Conservation (phyloP, 768 basidiomycete genomes). For the Amanita muscaria region DNA sequence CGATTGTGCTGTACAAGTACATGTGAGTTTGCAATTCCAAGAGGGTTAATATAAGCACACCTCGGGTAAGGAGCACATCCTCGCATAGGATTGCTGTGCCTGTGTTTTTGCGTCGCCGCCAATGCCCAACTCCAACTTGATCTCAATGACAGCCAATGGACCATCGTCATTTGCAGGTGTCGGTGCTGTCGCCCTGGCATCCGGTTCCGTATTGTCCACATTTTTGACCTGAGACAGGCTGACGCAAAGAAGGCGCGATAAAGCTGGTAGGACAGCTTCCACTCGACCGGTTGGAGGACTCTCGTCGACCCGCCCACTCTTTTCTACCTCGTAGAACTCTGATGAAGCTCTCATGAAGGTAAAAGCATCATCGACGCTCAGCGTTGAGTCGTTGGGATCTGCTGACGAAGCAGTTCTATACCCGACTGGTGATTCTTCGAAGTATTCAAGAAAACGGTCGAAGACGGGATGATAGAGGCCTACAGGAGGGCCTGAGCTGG, state of each 20-base stretch:
- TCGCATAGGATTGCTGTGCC: conserved; percentile 2
- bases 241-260: conserved; percentile 1
- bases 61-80: conserved; percentile 4
- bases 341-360: conserved; percentile 4
- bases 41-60: conserved; percentile 1
- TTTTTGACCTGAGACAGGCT: neutral
- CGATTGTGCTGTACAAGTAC: neutral
- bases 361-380: neutral
- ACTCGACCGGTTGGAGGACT: conserved; percentile 1
- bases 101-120: neutral
- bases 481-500: conserved; percentile 2
- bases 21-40: conserved; percentile 3
- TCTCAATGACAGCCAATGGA: neutral
- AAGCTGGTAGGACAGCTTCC: neutral
- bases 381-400: neutral
- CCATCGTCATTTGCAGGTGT: neutral
- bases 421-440: neutral
- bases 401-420: conserved; percentile 2
- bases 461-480: conserved; percentile 6
- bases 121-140: conserved; percentile 1
- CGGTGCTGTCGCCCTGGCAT: neutral
- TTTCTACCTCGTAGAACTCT: conserved; percentile 1
- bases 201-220: neutral
- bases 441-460: conserved; percentile 1
- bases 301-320: neutral